Conservation (phyloP, 805 yeast genomes). For the Danielia reshetovae region DNA sequence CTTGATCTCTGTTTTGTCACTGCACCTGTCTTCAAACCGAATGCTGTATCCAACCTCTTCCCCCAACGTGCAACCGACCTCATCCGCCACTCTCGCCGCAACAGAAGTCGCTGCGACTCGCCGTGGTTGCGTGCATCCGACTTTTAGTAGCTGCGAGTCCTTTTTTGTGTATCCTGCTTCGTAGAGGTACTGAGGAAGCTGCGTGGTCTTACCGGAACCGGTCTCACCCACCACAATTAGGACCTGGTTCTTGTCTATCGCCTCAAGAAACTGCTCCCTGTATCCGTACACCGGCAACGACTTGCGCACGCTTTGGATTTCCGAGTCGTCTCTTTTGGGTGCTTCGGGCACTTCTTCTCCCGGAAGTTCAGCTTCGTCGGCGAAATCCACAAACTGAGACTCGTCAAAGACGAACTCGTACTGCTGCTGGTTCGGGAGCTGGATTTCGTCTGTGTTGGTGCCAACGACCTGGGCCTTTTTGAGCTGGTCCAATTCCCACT, state of each 20-base stretch:
- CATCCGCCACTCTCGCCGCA: conserved; percentile 89
- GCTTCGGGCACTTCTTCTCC: conserved; percentile 24
- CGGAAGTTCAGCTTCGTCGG: conserved; percentile 33
- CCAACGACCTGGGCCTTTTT: conserved; percentile 32
- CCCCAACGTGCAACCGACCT: conserved; percentile 78
- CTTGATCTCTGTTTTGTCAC: conserved; percentile 65
- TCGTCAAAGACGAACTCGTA: conserved; percentile 78
- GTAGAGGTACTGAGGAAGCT: conserved; percentile 78
- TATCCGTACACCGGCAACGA: conserved; percentile 74
- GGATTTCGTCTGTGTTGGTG: conserved; percentile 35
- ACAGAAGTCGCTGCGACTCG: conserved; percentile 93
- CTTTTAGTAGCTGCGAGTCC: conserved; percentile 26
- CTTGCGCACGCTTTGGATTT: conserved; percentile 50
- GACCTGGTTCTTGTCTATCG: conserved; percentile 61
- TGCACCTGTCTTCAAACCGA: conserved; percentile 78
- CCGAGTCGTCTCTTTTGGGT: conserved; percentile 4
- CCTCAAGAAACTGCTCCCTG: conserved; percentile 54
- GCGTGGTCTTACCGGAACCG: conserved; percentile 95
- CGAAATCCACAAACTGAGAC: conserved; percentile 55
- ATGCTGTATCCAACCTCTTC: conserved; percentile 84
- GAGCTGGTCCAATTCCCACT: conserved; percentile 56
- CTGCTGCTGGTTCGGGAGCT: conserved; percentile 38
- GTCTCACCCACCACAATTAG: conserved; percentile 81
- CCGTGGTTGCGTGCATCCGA: conserved; percentile 93
- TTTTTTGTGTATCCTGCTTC: conserved; percentile 72